Base-by-base conservation (phyloP, 768 basidiomycete species). In the Rhodotorula paludigena region DNA sequence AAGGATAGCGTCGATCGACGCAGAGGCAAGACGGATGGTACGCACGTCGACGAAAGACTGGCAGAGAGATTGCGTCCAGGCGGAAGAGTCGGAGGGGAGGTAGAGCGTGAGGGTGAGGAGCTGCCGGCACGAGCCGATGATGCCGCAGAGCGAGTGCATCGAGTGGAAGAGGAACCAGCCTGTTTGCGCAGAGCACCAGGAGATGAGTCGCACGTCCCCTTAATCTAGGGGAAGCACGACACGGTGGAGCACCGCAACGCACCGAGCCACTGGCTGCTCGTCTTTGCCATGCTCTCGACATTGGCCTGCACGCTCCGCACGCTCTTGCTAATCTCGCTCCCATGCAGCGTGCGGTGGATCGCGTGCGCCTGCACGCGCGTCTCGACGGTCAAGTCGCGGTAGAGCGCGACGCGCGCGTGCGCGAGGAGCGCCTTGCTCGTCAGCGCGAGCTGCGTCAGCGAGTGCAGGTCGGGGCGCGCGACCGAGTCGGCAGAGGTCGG, bases 121-220 rank as follows among this genome's bases (percentile, higher is more conserved):
- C 15, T 53, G 32, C 7, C 71, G 63, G 48, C 71, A 72, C 30
- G 66, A 64, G 6, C 71, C 66, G 32, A 72, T 68, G 57, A 72
- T 72, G 53, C 71, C 71, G 57, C 71, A 72, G n/a, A 72, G 48
- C 5, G 66, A 68, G 63, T 72, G 71, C 62, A 72, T 64, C 63
- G 71, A 72, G 66, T 72, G 71, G 42, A 72, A 72, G 39, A 68
- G 45, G 63, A 72, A 72, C 71, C 71, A 72, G 14, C 71, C 70
- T 71, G 60, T 21, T 45, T 1, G 20, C 11, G 20, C 2, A 8
- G 10, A 23, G 59, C 18, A 39, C 3, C 7, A 14, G n/a, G 48
- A 3, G 23, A 8, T 4, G 20, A 2, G n/a, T 25, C 20, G 16
- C 23, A 41, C 28, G 23, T 12, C 9, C 11, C 21, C 6, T 8